phyloP scores from a whole-genome alignment of 768 basidiomycete species.

The Nidularia pulvinata region DNA sequence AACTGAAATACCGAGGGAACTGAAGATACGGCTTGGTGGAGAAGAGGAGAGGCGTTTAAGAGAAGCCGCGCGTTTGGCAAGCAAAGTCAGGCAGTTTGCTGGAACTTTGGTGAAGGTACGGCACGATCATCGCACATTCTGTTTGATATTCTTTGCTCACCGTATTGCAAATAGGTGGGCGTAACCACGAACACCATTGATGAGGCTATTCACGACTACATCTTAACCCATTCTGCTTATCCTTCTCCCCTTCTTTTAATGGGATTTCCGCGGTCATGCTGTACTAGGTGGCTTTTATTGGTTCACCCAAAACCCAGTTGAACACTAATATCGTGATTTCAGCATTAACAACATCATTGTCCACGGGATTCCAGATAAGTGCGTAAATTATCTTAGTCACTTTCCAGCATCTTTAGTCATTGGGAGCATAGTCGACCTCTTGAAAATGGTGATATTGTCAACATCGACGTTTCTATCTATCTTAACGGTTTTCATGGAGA shows the following conservation, averaged over 20 bases:
- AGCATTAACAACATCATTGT: conserved; percentile 87
- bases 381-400: conserved; percentile 16
- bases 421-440: conserved; percentile 64
- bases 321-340: conserved; percentile 46
- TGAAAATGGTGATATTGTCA: conserved; percentile 83
- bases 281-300: conserved; percentile 49
- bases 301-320: conserved; percentile 15
- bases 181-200: conserved; percentile 80
- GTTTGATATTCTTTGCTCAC: too few relatives aligned
- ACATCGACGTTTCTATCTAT: conserved; percentile 87
- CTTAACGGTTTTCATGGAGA: conserved; percentile 89
- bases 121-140: background rate
- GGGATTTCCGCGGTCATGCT: conserved; percentile 77
- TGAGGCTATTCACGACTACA: conserved; percentile 66
- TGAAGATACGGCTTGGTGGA: conserved; percentile 47
- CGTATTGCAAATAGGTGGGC: conserved; percentile 49
- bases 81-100: conserved; percentile 53
- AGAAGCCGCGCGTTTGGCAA: conserved; percentile 55
- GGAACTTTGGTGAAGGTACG: conserved; percentile 52
- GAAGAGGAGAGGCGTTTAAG: conserved; percentile 52
- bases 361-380: conserved; percentile 95
- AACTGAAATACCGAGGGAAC: conserved; percentile 2
- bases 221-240: conserved; percentile 71
- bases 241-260: conserved; percentile 83
- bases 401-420: background rate